These are phyloP conservation scores for Penstemon newberryi DNA, from an alignment of 257 asterid genomes.

Conservation along the genomic window DNA sequence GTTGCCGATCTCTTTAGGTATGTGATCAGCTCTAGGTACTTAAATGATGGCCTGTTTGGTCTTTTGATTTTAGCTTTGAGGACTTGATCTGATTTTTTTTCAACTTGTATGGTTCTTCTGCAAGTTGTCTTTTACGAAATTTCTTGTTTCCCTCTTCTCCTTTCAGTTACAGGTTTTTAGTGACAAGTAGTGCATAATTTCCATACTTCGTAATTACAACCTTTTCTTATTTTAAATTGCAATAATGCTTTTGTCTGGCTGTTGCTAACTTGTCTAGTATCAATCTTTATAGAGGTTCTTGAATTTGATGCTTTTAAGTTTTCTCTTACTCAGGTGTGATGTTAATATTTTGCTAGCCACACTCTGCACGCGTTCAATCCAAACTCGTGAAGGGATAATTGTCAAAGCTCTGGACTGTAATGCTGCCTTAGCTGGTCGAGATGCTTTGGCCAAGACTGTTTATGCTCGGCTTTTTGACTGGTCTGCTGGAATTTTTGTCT, in stretches of 20 bases:
- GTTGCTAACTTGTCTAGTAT: constrained; percentile 20
- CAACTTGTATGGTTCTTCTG: constrained; percentile 8
- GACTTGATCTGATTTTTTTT: background rate
- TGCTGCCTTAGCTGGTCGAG: constrained; percentile 97
- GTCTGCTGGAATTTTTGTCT: constrained; percentile 42
- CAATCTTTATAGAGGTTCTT: constrained; percentile 15
- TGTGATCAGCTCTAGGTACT: constrained; percentile 23
- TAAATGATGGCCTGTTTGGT: constrained; percentile 24
- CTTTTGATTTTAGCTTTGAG: background rate
- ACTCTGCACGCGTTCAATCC: constrained; percentile 88
- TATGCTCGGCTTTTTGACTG: constrained; percentile 95
- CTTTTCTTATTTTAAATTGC: constrained; percentile 2
- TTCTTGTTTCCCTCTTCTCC: constrained; percentile 9
- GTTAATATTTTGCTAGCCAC: constrained; percentile 73
- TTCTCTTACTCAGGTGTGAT: constrained; percentile 71
- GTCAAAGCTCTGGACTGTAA: constrained; percentile 82
- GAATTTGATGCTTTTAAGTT: constrained; percentile 24
- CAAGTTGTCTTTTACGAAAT: constrained; percentile 18
- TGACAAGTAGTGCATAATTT: constrained; percentile 9
- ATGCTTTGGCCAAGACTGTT: constrained; percentile 93
- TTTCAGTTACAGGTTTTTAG: background rate
- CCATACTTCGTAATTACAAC: constrained; percentile 8
- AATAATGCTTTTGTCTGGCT: constrained; percentile 7
- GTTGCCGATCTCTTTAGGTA: constrained; percentile 88
- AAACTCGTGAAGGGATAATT: constrained; percentile 87